Conservation (phyloP, 2,329 filamentous ascomycete species). For the Trichoderma guizhouense region DNA sequence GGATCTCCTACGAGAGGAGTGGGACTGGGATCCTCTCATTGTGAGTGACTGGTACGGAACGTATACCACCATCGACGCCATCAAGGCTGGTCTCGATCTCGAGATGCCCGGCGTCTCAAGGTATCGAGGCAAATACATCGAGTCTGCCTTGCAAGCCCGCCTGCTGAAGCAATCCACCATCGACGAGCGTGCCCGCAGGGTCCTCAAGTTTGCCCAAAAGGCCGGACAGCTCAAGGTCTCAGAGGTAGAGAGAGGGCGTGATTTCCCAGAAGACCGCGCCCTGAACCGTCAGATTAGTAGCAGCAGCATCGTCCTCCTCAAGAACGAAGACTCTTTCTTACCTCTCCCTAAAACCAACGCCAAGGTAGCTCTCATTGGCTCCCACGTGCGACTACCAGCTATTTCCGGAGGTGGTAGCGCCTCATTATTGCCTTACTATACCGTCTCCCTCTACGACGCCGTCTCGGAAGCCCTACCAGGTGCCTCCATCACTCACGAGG, state of each 20-base stretch:
- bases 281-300: background rate
- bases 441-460: background rate
- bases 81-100: background rate
- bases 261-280: background rate
- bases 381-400: background rate
- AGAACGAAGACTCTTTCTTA: background rate
- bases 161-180: background rate
- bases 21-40: conserved; percentile 3
- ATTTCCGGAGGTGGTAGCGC: background rate
- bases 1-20: background rate
- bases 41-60: conserved; percentile 6
- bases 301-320: background rate
- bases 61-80: background rate
- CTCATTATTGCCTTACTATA: background rate
- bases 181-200: background rate
- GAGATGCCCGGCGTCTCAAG: conserved; percentile 6
- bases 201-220: background rate
- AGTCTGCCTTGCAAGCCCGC: background rate
- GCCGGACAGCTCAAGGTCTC: background rate
- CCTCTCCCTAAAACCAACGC: background rate
- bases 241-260: background rate
- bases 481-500: background rate
- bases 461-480: background rate
- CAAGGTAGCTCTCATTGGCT: background rate
- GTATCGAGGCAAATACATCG: conserved; percentile 2